Conservation (phyloP, 2,329 filamentous ascomycete genomes). For the Leptographium flavum region DNA sequence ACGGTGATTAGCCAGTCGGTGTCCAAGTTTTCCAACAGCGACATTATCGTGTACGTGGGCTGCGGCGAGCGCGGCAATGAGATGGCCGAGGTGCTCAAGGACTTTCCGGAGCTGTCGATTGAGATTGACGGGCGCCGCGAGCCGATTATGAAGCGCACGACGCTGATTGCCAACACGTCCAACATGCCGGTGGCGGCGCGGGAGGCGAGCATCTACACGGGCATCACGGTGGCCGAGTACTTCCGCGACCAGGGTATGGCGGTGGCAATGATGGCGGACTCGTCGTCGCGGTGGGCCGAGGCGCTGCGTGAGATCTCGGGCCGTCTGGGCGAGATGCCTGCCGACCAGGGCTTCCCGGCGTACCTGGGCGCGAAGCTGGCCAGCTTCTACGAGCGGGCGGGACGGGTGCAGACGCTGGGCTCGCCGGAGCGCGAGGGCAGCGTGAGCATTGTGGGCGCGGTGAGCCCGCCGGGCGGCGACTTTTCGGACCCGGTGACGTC, state of each 20-base stretch:
- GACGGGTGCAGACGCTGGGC: slow-evolving; percentile 70
- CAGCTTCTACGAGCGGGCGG: slow-evolving; percentile 98
- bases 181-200: slow-evolving; percentile 99
- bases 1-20: slow-evolving; percentile 98
- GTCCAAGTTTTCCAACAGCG: slow-evolving; percentile 99
- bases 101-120: slow-evolving; percentile 96
- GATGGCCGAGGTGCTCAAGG: slow-evolving; percentile 99
- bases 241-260: slow-evolving; percentile 95
- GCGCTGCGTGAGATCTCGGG: slow-evolving; percentile 96
- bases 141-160: slow-evolving; percentile 99
- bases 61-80: slow-evolving; percentile 86
- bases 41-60: slow-evolving; percentile 96
- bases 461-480: slow-evolving; percentile 95
- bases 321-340: slow-evolving; percentile 98
- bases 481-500: slow-evolving; percentile 97
- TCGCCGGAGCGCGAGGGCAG: slow-evolving; percentile 80
- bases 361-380: slow-evolving; percentile 94
- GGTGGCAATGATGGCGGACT: slow-evolving; percentile 99
- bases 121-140: slow-evolving; percentile 88
- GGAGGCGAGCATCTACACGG: slow-evolving; percentile 98
- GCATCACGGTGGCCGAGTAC: slow-evolving; percentile 87
- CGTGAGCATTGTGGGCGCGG: slow-evolving; percentile 94
- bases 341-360: slow-evolving; percentile 97
- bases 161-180: slow-evolving; percentile 95
- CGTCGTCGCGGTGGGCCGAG: slow-evolving; percentile 94